Conservation (phyloP, 371 early-diverging fungal genomes). For the Apophysomyces trapeziformis region DNA sequence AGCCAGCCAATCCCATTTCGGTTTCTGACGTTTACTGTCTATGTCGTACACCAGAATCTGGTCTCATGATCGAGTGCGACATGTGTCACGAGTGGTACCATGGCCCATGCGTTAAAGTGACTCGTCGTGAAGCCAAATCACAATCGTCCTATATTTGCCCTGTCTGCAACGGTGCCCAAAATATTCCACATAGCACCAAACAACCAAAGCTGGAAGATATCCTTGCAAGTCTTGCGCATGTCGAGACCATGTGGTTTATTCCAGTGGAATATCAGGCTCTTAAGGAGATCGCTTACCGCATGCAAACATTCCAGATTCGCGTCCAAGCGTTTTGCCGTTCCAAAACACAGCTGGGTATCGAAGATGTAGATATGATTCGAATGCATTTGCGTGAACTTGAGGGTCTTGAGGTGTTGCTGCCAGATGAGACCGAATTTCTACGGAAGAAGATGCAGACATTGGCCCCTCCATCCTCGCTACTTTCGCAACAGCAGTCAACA, state of each 20-base stretch:
- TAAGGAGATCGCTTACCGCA: slow-evolving; percentile 46
- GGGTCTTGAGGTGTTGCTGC: slow-evolving; percentile 60
- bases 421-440: slow-evolving; percentile 48
- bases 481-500: slow-evolving; percentile 14
- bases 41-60: slow-evolving; percentile 63
- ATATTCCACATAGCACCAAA: slow-evolving; percentile 42
- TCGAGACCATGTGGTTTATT: slow-evolving; percentile 51
- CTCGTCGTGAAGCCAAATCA: slow-evolving; percentile 60
- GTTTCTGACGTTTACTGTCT: slow-evolving; percentile 53
- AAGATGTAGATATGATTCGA: slow-evolving; percentile 46
- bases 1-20: background rate
- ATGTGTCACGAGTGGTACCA: slow-evolving; percentile 86
- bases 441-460: slow-evolving; percentile 49
- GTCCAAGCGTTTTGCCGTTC: slow-evolving; percentile 49
- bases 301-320: slow-evolving; percentile 33
- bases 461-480: slow-evolving; percentile 15
- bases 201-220: slow-evolving; percentile 58
- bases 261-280: slow-evolving; percentile 61
- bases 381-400: slow-evolving; percentile 58
- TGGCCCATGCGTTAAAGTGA: slow-evolving; percentile 65
- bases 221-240: slow-evolving; percentile 40
- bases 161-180: slow-evolving; percentile 59
- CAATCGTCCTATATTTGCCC: slow-evolving; percentile 70
- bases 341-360: slow-evolving; percentile 33
- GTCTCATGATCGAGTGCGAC: slow-evolving; percentile 82